Evolutionary conservation across 768 basidiomycete genomes (phyloP), one percentile per base, ranked within the genome.

Genomic region (Mrakia blollopis): DNA sequence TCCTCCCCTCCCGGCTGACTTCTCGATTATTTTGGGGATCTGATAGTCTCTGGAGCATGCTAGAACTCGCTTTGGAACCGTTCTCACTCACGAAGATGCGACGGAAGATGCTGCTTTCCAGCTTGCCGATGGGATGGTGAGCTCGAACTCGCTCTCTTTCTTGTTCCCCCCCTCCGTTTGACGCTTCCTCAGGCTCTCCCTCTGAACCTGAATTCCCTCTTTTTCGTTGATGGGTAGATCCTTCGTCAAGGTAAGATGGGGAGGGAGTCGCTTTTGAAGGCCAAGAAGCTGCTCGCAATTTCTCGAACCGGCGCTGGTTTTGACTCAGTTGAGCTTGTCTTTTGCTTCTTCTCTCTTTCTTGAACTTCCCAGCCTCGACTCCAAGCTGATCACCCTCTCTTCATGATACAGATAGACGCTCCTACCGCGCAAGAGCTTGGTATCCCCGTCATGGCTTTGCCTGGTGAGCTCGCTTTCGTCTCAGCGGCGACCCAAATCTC

Each of bases 221-320:
- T 39, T 18, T 25, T 7, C 5, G 11, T 7, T 63, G 13, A 50
- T 21, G 47, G 21, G 4, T 39, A 68, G 65, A 68, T 68, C 65
- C 65, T 68, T 68, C 65, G 65, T 68, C 65, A 68, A 68, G 65
- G 65, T 3, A 68, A 68, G 37, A 35, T 68, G 65, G 65, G 65
- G 11, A 35, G 37, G 18, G 65, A 68, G 0, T 25, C 35, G 35
- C 37, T 68, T 13, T 30, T 68, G 23, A 39, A 68, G 16, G 37
- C 65, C 1, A 9, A 68, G 32, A 68, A 68, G n/a, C 18, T 68
- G 32, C 65, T 68, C 4, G 39, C 65, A 21, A 68, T 68, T 0
- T 68, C 65, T 3, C 35, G 65, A 21, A 68, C 65, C 2, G 65
- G 65, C 18, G 65, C 39, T 1, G 65, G 65, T 7, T 68, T 39